phyloP scores from a whole-genome alignment of 352 stramenopile species.

The Globisporangium heterothallicum region DNA sequence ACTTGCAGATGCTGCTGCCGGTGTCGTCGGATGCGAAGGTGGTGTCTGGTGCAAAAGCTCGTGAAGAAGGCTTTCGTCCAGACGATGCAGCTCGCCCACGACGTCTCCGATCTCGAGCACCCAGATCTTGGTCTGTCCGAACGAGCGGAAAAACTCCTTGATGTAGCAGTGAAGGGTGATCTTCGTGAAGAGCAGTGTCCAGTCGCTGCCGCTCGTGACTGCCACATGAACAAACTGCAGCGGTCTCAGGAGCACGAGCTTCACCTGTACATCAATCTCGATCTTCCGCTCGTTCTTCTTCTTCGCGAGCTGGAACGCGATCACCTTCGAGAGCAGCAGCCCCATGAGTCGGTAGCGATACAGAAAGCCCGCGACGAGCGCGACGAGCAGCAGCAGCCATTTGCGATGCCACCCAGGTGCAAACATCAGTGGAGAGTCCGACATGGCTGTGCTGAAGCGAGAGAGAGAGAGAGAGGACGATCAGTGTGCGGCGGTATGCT shows the following conservation, averaged over 20 bases:
- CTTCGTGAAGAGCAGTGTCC: constrained; percentile 37
- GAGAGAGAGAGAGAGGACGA: not conserved
- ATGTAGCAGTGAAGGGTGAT: constrained; percentile 47
- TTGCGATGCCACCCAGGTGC: constrained; percentile 52
- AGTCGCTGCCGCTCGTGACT: constrained; percentile 23
- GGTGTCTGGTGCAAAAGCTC: constrained; percentile 18
- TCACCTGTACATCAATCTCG: constrained; percentile 29
- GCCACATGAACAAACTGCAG: constrained; percentile 45
- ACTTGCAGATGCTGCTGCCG: not conserved
- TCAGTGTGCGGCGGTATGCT: no score
- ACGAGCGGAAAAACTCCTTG: constrained; percentile 65
- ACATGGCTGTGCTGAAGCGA: not conserved
- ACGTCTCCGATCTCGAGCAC: constrained; percentile 50
- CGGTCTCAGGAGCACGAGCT: constrained; percentile 38
- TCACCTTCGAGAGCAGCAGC: constrained; percentile 34
- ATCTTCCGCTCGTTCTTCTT: constrained; percentile 10
- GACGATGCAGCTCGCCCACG: constrained; percentile 21
- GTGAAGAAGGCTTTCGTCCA: constrained; percentile 34
- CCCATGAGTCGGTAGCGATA: constrained; percentile 53
- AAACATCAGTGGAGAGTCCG: constrained; percentile 10
- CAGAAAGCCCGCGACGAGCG: constrained; percentile 44
- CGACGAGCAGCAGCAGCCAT: constrained; percentile 38
- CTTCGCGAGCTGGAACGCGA: constrained; percentile 33
- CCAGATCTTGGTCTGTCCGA: constrained; percentile 67
- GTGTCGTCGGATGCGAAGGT: not conserved